Evolutionary conservation across 129 eudicot species (phyloP), one percentile per base, ranked within the genome.

Genomic region (Heracleum sosnowskyi): DNA sequence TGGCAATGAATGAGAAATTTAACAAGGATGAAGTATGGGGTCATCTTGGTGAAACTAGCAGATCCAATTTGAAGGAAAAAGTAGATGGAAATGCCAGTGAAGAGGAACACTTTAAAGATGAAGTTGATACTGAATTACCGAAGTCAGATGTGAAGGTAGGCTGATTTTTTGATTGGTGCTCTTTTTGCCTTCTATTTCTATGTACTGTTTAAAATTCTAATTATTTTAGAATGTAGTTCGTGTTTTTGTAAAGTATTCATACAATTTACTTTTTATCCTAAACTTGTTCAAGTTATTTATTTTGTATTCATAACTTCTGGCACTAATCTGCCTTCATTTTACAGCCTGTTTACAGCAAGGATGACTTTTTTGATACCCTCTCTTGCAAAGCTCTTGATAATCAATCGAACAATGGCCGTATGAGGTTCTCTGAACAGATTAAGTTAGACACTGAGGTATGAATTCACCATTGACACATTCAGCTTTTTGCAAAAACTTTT

Each of bases 1-100:
- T 40, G 82, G 98, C 97, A 39, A 94, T 94, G 98, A 93, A 93
- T 84, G 98, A 93, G 80, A 93, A 91, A 53, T 93, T 93, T 79
- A 93, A 91, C 49, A 93, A 94, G 79, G 98, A 94, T 79, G 98
- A 94, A 86, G 88, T 94, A 13, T 94, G 98, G 98, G 98, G 97
- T 69, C 86, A 85, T 80, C 84, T 94, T 39, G 98, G 98, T 51
- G 91, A 91, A 82, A 83, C 84, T 77, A 86, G 85, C 86, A 84
- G 74, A 76, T 81, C 88, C 9, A 79, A 75, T 77, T 74, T 80
- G 2, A 88, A 84, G 76, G 89, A 87, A 28, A 84, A 80, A 70
- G 88, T 69, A 72, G 87, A 90, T 75, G 92, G 83, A 47, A 81
- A 74, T 78, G 90, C 62, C 76, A 85, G 84, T 74, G 90, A 93